These are phyloP conservation scores for Phaeoacremonium minimum DNA, from an alignment of 2,329 filamentous ascomycete genomes.

Conservation along the genomic window DNA sequence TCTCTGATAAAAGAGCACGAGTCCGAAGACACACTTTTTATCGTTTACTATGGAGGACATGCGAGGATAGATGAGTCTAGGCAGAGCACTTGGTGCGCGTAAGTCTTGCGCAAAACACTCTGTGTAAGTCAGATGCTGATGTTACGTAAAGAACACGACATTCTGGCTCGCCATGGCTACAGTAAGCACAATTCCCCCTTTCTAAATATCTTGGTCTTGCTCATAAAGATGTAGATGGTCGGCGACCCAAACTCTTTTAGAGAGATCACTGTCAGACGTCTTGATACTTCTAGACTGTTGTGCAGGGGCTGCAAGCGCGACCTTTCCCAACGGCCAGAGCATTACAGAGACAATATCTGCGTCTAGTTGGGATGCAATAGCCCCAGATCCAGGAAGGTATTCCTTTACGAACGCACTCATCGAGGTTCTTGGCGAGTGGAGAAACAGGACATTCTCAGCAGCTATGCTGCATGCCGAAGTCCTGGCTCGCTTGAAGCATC, in stretches of 20 bases:
- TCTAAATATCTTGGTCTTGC: conserved; percentile 6
- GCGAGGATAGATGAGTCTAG: conserved; percentile 55
- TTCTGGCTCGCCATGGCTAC: conserved; percentile 49
- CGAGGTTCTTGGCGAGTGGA: conserved; percentile 55
- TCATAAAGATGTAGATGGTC: conserved; percentile 39
- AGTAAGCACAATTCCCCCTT: conserved; percentile 29
- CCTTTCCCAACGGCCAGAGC: conserved; percentile 52
- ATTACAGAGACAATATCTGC: conserved; percentile 60
- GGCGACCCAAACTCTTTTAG: conserved; percentile 54
- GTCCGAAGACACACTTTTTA: conserved; percentile 49
- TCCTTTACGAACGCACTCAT: conserved; percentile 57
- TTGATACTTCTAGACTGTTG: conserved; percentile 57
- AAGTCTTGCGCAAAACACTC: conserved; percentile 28
- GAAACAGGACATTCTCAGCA: conserved; percentile 48
- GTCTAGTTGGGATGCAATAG: conserved; percentile 58
- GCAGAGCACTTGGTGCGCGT: conserved; percentile 58
- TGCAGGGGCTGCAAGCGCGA: conserved; percentile 55
- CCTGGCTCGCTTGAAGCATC: conserved; percentile 55
- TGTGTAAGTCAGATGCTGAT: too few relatives aligned
- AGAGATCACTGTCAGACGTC: conserved; percentile 52
- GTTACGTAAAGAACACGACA: conserved; percentile 47
- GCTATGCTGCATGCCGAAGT: conserved; percentile 59
- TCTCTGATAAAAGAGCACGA: conserved; percentile 55
- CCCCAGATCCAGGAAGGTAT: conserved; percentile 54
- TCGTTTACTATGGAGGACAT: conserved; percentile 57